phyloP scores from a whole-genome alignment of 805 yeast genomes.

The Candida namnaoensis region DNA sequence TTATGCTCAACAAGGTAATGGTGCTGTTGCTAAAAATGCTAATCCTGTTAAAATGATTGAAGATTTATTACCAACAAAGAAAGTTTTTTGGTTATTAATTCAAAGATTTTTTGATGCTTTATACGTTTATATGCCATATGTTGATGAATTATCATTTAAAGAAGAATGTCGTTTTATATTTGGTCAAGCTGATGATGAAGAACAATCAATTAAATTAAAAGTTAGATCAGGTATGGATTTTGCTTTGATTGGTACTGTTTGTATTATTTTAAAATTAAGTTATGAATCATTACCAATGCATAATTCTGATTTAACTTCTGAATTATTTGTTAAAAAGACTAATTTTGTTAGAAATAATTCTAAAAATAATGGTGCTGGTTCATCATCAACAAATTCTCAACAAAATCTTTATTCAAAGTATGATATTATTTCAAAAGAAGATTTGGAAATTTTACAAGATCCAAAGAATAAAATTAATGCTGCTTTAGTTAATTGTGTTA shows the following conservation, averaged over 20 bases:
- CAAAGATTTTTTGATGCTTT: conserved; percentile 50
- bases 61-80: conserved; percentile 42
- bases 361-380: background rate
- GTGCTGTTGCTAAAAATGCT: too few species aligned
- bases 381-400: background rate
- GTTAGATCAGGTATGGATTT: conserved; percentile 30
- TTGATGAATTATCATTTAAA: conserved; percentile 49
- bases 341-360: conserved; percentile 1
- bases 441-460: too few species aligned
- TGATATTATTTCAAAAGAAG: too few species aligned
- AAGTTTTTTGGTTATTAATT: conserved; percentile 45
- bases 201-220: conserved; percentile 18
- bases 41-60: conserved; percentile 26
- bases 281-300: conserved; percentile 46
- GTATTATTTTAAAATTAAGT: conserved; percentile 43
- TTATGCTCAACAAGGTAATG: too few species aligned
- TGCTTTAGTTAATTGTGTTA: conserved; percentile 34
- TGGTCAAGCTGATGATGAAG: conserved; percentile 27
- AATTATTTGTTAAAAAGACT: conserved; percentile 19
- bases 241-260: conserved; percentile 40
- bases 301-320: conserved; percentile 22
- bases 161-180: conserved; percentile 33
- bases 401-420: too few species aligned
- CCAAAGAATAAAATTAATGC: conserved; percentile 25
- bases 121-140: conserved; percentile 58